Base-by-base conservation (phyloP, 345 rosid species). In the Physaria fendleri region DNA sequence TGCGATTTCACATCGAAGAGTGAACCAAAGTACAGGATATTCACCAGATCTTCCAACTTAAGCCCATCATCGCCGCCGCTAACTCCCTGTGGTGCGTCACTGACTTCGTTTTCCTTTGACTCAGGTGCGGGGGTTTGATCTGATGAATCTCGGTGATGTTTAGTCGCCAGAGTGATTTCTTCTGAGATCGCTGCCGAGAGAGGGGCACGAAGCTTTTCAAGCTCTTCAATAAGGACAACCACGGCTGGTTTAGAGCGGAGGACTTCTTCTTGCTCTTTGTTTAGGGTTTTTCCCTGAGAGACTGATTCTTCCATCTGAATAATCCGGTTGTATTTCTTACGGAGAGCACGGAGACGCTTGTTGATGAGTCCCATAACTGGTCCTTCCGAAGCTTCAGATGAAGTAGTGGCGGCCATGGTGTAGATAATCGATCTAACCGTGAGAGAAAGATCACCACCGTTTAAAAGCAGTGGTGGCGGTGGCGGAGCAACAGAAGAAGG, bases 341-440 rank as follows among this genome's bases (percentile, higher is more conserved):
- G 91, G 35, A 85, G 92, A 50, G 85, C 87, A 34, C 99, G 95
- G 74, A 90, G 73, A 47, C 97, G 99, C 63, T 94, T 90, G 87
- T 72, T 90, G 77, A 93, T 72, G 27, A 93, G 72, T 74, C 61
- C 78, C 46, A 90, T 74, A 50, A 93, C 95, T 2, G 99, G 96
- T 29, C 97, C 90, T 16, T 93, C 97, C 5, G 79, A 2, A 44
- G 71, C 76, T 21, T 87, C 97, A 11, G 86, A 71, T 35, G 85
- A 17, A 59, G 77, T 33, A 39, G 78, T 38, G 9, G 81, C 20
- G 6, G 78, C 70, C 74, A 66, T 76, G 47, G 59, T 23, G 24
- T 30, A 13, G 2, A 52, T n/a, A n/a, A 46, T 69, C 44, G 37
- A 11, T 50, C 5, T 17, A 8, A 50, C 2, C 32, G 55, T 34